These are phyloP conservation scores for Fusarium phyllophilum DNA, from an alignment of 2,329 filamentous ascomycete species.

Conservation along the genomic window DNA sequence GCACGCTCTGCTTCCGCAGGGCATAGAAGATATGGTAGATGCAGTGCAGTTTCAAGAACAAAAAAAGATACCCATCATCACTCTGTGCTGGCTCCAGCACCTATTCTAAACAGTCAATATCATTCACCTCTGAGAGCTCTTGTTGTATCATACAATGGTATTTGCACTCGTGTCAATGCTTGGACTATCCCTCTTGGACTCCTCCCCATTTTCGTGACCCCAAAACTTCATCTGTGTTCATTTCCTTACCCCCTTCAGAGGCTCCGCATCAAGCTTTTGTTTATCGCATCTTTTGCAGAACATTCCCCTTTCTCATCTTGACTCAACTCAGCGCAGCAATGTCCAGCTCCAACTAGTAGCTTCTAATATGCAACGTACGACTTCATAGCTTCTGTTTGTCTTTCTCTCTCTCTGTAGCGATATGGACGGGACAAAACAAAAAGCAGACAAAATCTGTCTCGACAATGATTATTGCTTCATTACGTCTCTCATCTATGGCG, in stretches of 20 bases:
- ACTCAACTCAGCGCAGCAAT: conserved; percentile 9
- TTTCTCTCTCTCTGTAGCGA: conserved; percentile 25
- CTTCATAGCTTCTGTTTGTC: conserved; percentile 28
- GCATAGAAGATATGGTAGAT: conserved; percentile 11
- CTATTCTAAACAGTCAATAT: conserved; percentile 27
- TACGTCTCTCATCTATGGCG: conserved; percentile 66
- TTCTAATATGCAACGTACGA: conserved; percentile 42
- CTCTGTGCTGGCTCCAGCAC: conserved; percentile 24
- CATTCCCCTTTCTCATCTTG: not conserved
- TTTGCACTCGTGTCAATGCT: conserved; percentile 31
- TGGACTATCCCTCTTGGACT: conserved; percentile 16
- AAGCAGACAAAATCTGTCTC: conserved; percentile 36
- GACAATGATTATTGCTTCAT: conserved; percentile 65
- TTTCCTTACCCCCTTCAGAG: conserved; percentile 1
- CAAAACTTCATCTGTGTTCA: not conserved
- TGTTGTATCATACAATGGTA: conserved; percentile 44
- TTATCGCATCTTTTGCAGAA: conserved; percentile 18
- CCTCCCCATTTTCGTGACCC: conserved; percentile 3
- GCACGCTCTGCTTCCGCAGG: conserved; percentile 81
- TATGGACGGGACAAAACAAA: conserved; percentile 34
- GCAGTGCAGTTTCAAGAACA: not conserved
- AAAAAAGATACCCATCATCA: conserved; percentile 27
- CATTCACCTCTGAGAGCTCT: conserved; percentile 39
- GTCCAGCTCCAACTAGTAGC: conserved; percentile 15
- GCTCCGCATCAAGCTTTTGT: conserved; percentile 11